Base-by-base conservation (phyloP, 2,329 filamentous ascomycete species). In the Graphiopsis chlorocephala region DNA sequence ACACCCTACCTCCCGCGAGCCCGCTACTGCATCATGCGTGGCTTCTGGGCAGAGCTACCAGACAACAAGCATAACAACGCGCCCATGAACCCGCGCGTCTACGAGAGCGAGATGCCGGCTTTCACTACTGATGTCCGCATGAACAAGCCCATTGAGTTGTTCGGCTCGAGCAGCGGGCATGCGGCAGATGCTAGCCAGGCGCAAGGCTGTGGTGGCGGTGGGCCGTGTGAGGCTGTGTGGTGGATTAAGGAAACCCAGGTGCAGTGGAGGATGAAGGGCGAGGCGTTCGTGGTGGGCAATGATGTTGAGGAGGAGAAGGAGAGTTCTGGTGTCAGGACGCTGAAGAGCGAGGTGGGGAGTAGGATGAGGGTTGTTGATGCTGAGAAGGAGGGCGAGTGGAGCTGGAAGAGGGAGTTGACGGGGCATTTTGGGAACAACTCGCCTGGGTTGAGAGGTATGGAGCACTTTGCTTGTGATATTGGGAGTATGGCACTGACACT, bases 121-220 rank as follows among this genome's bases (percentile, higher is more conserved):
- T 89, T 97, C 73, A 97, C 94, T 0, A 97, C 93, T 0, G 95
- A 98, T 76, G 86, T 86, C 10, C 86, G 94, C 53, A 97, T 96
- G 92, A 85, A 88, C 66, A 98, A 98, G 81, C 82, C 90, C 0
- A 81, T 82, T 2, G 89, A 97, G 77, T 78, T 98, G 3, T 86
- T 88, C 67, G 80, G 78, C 6, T 82, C 79, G 5, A 80, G 80
- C 12, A 75, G 78, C 26, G 82, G 80, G 8, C 78, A 82, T 60
- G 82, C 82, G 7, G 75, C 78, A 33, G 77, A 78, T 35, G 73
- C 77, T 58, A 79, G 71, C 68, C 81, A 78, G 66, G 71, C 74
- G 45, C 74, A 78, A 67, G 81, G 86, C 63, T 83, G 82, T 67
- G 88, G 88, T 11, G 84, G 88, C 38, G 88, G 92, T 45, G 87